Percentiles rank a stretch among this genome's conserved stretches.
Conservation (phyloP, 371 early-diverging fungal species). For the Dipsacomyces acuminosporus region DNA sequence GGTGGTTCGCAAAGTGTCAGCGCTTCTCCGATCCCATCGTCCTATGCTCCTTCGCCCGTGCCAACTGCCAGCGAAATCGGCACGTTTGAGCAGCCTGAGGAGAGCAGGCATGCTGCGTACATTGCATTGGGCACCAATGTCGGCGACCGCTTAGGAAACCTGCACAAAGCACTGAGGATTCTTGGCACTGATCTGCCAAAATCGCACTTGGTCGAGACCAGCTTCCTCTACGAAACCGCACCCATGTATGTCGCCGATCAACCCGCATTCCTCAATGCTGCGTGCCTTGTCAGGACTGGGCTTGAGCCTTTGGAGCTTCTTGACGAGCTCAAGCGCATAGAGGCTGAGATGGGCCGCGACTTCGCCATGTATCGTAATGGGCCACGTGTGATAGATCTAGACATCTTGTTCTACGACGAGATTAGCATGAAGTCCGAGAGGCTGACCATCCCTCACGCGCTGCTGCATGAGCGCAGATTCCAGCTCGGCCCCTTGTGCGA, state of each 20-base stretch:
- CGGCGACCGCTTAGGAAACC: conserved; percentile 75
- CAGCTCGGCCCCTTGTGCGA: conserved; percentile 92
- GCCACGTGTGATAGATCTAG: conserved; percentile 91
- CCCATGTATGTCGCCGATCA: conserved; percentile 96
- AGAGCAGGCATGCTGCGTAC: conserved; percentile 36
- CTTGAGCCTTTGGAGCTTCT: conserved; percentile 73
- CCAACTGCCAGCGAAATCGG: background rate
- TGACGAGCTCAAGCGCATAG: conserved; percentile 75
- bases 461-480: conserved; percentile 89
- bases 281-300: conserved; percentile 74
- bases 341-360: conserved; percentile 75
- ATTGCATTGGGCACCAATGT: conserved; percentile 93
- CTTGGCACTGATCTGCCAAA: conserved; percentile 52
- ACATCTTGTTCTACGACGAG: conserved; percentile 88
- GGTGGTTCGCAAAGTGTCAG: conserved; percentile 8
- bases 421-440: conserved; percentile 62
- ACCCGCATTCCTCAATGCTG: conserved; percentile 86
- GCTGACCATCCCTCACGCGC: conserved; percentile 85
- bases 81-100: background rate
- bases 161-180: conserved; percentile 65
- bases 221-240: conserved; percentile 91
- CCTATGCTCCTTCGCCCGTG: conserved; percentile 7
- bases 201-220: conserved; percentile 79
- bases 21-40: conserved; percentile 7
- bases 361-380: conserved; percentile 68